Base-by-base conservation (phyloP, 371 early-diverging fungal genomes). In the Rhizomucor miehei region DNA sequence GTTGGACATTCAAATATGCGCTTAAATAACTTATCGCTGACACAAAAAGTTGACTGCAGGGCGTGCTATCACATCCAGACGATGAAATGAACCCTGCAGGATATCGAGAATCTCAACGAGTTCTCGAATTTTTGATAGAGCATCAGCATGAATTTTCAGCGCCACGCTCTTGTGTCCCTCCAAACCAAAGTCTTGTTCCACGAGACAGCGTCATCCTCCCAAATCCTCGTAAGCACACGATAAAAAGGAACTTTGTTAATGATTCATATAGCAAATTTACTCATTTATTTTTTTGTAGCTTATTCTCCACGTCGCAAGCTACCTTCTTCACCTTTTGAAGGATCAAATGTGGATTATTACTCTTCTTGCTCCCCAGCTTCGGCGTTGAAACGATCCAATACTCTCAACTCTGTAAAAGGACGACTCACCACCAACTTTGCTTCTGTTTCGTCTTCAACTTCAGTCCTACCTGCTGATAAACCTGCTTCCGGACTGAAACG, bases 51-150 rank as follows among this genome's bases (percentile, higher is more conserved):
- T 29, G 19, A 14, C 51, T 17, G 19, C 50, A 74, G 52, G 76
- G 74, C 17, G 70, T 84, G 13, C 56, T 86, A 6, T 77, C 80
- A 2, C 81, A 81, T 50, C 83, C 83, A 21, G 71, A 70, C 41
- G 80, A 84, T 54, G 67, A 72, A 21, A 58, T 84, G 65, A 80
- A 75, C 19, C 83, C 83, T 16, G 77, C 73, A 21, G 76, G 81
- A 41, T 87, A 87, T 57, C 82, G 80, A 54, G 73, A 77, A 41
- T 80, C 82, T 6, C 81, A 84, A 20, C 63, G 64, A 17, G 84
- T 85, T 10, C 56, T 87, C 0, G 78, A 73, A 34, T 84, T 81
- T 49, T 54, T 86, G 13, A 81, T 84, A 25, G 72, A 77, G 50
- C 59, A 82, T 59, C 73, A 73, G 44, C 51, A 64, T 19, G 52